A percentile compares a stretch with the other conserved stretches of the same genome.
These are phyloP conservation scores for Ensete glaucum DNA, from an alignment of 176 grass and related monocot species.

Conservation along the genomic window DNA sequence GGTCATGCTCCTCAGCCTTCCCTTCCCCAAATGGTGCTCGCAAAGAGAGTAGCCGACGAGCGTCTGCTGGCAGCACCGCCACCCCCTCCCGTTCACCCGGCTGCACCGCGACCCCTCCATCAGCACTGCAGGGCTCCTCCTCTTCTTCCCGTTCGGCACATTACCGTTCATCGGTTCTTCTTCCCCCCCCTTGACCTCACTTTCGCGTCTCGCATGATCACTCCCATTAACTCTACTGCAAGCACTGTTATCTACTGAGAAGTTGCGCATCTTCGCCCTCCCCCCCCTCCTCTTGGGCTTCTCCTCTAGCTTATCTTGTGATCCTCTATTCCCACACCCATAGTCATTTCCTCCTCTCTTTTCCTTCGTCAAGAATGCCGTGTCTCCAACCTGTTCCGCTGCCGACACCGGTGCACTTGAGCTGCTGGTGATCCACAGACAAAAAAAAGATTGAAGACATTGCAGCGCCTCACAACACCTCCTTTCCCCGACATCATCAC, in stretches of 20 bases:
- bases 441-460: not conserved
- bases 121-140: conserved; percentile 22
- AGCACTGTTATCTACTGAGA: not conserved
- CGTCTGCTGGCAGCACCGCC: conserved; percentile 25
- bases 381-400: not conserved
- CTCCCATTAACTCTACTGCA: not conserved
- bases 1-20: conserved; percentile 20
- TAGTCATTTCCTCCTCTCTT: not conserved
- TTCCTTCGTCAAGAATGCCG: not conserved
- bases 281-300: not conserved
- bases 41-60: conserved; percentile 21
- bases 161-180: too few species aligned
- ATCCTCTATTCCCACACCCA: too few species aligned
- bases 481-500: too few species aligned
- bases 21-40: conserved; percentile 23
- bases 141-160: conserved; percentile 3
- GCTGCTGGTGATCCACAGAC: not conserved
- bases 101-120: conserved; percentile 25
- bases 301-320: not conserved
- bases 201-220: not conserved
- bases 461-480: not conserved
- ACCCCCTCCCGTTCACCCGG: conserved; percentile 19
- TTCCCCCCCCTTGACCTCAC: not conserved
- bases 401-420: not conserved
- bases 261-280: not conserved